phyloP scores from a whole-genome alignment of 805 yeast genomes.

The Torulaspora gathmanii region DNA sequence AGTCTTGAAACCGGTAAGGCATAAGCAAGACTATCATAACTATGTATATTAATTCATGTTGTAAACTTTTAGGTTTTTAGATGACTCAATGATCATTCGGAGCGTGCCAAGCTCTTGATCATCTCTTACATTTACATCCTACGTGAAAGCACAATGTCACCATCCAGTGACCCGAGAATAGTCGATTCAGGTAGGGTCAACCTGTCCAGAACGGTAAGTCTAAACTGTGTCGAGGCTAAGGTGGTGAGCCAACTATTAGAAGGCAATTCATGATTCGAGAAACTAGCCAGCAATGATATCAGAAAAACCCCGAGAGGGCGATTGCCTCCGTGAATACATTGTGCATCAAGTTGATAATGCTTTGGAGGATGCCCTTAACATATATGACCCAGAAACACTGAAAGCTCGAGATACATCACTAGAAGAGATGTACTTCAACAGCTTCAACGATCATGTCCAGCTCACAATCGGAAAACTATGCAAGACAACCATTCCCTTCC shows the following conservation, averaged over 20 bases:
- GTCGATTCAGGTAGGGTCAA: background rate
- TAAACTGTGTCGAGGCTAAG: too few species aligned
- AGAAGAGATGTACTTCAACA: background rate
- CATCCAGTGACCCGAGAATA: background rate
- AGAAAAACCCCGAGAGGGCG: background rate
- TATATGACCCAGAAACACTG: conserved; percentile 1
- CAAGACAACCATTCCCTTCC: background rate
- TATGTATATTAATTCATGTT: background rate
- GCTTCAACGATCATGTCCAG: background rate
- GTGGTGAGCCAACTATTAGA: background rate
- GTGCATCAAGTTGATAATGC: background rate
- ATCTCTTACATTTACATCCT: too few species aligned
- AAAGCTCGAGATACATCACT: background rate
- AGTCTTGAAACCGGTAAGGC: background rate
- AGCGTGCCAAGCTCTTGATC: too few species aligned
- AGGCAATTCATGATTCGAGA: background rate
- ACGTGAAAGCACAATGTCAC: background rate
- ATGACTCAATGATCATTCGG: background rate
- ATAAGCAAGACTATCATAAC: background rate
- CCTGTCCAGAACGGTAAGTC: too few species aligned
- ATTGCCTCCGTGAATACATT: background rate
- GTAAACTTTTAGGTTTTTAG: background rate
- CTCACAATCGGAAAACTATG: conserved; percentile 1
- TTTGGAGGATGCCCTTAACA: background rate
- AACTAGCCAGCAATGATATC: background rate